Conservation (phyloP, 208 protist species). For the Porcisia deanei region DNA sequence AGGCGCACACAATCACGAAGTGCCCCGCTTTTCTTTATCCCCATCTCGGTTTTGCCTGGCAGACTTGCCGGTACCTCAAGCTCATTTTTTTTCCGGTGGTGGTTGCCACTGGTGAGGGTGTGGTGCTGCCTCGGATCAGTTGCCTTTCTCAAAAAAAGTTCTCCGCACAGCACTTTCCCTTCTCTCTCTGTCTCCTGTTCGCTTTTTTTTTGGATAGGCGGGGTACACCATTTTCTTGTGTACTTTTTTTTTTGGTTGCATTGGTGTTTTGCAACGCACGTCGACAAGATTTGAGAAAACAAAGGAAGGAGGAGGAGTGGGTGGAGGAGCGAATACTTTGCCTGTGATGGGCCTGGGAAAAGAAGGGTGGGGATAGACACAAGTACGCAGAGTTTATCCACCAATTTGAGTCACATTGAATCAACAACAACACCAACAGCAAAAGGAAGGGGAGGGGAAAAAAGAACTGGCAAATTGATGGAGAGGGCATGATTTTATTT, state of each 20-base stretch:
- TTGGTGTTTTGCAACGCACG: not conserved
- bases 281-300: not conserved
- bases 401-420: not conserved
- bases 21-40: not conserved
- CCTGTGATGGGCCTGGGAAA: not conserved
- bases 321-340: too few species aligned
- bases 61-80: not conserved
- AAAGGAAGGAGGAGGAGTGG: too few species aligned
- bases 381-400: not conserved
- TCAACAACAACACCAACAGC: not conserved
- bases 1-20: not conserved
- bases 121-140: not conserved
- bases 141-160: not conserved
- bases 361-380: not conserved
- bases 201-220: not conserved
- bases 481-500: slow-evolving; percentile 32
- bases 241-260: too few species aligned
- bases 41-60: not conserved
- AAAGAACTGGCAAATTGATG: not conserved
- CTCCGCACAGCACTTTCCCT: not conserved
- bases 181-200: not conserved
- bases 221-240: not conserved
- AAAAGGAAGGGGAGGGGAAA: not conserved
- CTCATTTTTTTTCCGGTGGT: not conserved
- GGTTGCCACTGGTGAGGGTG: not conserved